Base-by-base conservation (phyloP, 2,329 filamentous ascomycete species). In the Alternaria gansuensis region DNA sequence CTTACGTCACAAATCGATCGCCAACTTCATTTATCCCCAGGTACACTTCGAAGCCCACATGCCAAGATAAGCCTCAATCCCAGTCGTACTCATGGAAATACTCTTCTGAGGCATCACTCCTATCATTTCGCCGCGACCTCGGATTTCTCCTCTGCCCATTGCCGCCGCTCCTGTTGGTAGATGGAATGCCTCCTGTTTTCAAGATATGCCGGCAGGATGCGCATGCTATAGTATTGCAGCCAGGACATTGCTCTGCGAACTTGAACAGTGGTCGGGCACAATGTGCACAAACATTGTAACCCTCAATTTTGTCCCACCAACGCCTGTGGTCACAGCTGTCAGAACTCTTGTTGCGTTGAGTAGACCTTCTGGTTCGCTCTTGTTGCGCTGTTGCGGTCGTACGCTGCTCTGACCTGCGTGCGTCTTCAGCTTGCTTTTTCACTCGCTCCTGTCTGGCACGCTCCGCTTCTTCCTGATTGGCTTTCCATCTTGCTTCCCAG, bases 221-320 rank as follows among this genome's bases (percentile, higher is more conserved):
- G 9, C 54, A 56, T 5, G 45, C 37, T 4, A 31, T 44, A 24
- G 31, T 51, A 17, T 8, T n/a, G 45, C 54, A 56, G 14, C 37
- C 21, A 8, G 37, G 46, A 44, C 54, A 56, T 21, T 51, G 45
- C n/a, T 23, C n/a, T n/a, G 45, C 23, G 14, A 56, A 56, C 24
- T 21, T 43, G 37, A 51, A 44, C 4, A 51, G 37, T 9, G 5
- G 10, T 26, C 45, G 36, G 3, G 23, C 51, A 29, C 53, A 56
- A 24, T 51, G 24, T 11, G 29, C 45, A 31, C 53, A 56, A 23
- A 8, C 31, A 17, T 51, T 24, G 3, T 49, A 21, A 11, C 53
- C 53, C 36, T 56, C 24, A 28, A 56, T 6, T n/a, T 44, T 43
- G 7, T 26, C 7, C 53, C 53, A 56, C 53, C 46, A 56, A 5